Base-by-base conservation (phyloP, 306 rosid genomes). In the Abrus pulchellus region DNA sequence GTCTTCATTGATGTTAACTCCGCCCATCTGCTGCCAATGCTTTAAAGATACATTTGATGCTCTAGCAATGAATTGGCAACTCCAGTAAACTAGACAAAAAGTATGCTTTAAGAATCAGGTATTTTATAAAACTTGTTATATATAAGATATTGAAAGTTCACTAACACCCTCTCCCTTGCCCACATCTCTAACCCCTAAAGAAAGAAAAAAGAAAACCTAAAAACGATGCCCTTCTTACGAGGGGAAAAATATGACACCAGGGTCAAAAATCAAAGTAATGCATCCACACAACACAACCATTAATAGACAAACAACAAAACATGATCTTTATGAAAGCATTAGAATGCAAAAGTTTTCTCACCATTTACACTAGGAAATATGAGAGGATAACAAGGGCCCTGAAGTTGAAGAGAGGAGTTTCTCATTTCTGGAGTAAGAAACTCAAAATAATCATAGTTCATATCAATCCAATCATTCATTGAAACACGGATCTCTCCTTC, bases 381-480 rank as follows among this genome's bases (percentile, higher is more conserved):
- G 91, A 96, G 87, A 57, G 99, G 99, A 84, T 96, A 96, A 85
- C 99, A 96, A 61, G 99, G 99, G 48, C 99, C 99, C 89, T 90
- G 99, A 85, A 96, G 99, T 82, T 92, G 95, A 83, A 96, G 92
- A 81, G 99, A 93, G 49, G 89, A 78, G 84, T 96, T 96, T 76
- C 97, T 93, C 99, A 92, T 90, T 83, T 93, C 97, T 2, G 97
- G 99, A 0, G 98, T 89, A 68, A 96, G 99, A 75, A 93, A 90
- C 92, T 93, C 97, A 73, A 68, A 96, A 80, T 96, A 96, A 84
- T 96, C 91, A 20, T 92, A 95, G 83, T 88, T 89, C 81, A 92
- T 75, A 53, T 90, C 93, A 14, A 92, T 96, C 99, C 99, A 96
- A 74, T 96, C 97, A 9, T 81, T 83, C 88, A 54, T 86, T 2